Base-by-base conservation (phyloP, 2,329 filamentous ascomycete species). In the Calycina herbarum region DNA sequence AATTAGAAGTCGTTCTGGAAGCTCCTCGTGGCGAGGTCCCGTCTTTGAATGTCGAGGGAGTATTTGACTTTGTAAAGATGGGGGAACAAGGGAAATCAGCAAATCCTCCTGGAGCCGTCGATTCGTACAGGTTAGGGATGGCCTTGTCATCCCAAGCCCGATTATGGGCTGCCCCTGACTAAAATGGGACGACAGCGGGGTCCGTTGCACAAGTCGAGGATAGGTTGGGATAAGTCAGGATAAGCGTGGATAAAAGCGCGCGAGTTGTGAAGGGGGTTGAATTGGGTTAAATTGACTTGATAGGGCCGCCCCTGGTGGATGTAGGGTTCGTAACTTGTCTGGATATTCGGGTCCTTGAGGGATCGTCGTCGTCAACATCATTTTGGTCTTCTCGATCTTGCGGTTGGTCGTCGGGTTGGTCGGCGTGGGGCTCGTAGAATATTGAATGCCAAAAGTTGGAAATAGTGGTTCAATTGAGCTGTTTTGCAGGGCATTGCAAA, bases 121-220 rank as follows among this genome's bases (percentile, higher is more conserved):
- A 54, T 54, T 27, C 48, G 48, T 15, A 27, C 48, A 13, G 20
- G 45, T 3, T n/a, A 20, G 10, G 35, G 35, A 11, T 38, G 6
- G 45, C 24, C 24, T 20, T 29, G 38, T 54, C 48, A 54, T 54
- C 48, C 20, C 29, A 54, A 54, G 20, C 48, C 20, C 10, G 48
- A 54, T 54, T 54, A 54, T 24, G 48, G 38, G 38, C 48, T 54
- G 20, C 48, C 48, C 48, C 48, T 54, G 48, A 54, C 48, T 54
- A 54, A 54, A 54, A 54, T 51, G 45, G 45, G 45, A 51, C 27
- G 45, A 15, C 20, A 54, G 48, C 48, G 48, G 48, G 48, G 48
- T 13, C 45, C n/a, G 7, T n/a, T 48, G 42, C 42, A 48, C 8
- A 48, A 24, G n/a, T 40, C 3, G 2, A 7, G 42, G n/a, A 48